Evolutionary conservation across 1,284 basidiomycete species (phyloP).

Genomic region (Microbotryum lychnidis-dioicae): DNA sequence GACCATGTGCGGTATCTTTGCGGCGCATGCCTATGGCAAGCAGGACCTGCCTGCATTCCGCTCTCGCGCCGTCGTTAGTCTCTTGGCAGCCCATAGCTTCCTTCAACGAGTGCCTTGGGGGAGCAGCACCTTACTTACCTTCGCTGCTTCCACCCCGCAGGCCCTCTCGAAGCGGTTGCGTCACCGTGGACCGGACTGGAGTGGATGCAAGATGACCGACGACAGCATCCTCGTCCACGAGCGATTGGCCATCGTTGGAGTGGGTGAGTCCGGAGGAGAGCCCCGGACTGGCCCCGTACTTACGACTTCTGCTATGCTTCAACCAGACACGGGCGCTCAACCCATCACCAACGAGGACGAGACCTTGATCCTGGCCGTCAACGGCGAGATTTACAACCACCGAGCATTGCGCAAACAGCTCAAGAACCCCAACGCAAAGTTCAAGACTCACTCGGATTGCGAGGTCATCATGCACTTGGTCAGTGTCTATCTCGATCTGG

Average conservation of each 20-base stretch:
- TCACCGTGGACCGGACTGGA: slow-evolving; percentile 94
- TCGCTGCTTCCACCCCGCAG: neutral
- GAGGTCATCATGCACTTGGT: slow-evolving; percentile 93
- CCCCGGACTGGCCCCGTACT: too few relatives aligned
- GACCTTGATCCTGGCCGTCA: slow-evolving; percentile 81
- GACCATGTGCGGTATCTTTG: slow-evolving; percentile 30
- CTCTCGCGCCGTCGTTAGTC: slow-evolving; percentile 25
- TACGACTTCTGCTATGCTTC: neutral
- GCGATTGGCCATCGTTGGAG: slow-evolving; percentile 86
- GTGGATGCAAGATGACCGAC: slow-evolving; percentile 78
- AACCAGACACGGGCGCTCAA: slow-evolving; percentile 87
- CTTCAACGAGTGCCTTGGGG: too few relatives aligned
- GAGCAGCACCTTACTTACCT: neutral
- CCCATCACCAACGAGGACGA: slow-evolving; percentile 83
- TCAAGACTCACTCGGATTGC: slow-evolving; percentile 98
- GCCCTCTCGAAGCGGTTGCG: slow-evolving; percentile 67
- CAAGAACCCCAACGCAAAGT: slow-evolving; percentile 56
- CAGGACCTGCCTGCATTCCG: slow-evolving; percentile 26
- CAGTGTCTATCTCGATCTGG: slow-evolving; percentile 34
- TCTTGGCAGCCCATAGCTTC: neutral
- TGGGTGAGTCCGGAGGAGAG: slow-evolving; percentile 56
- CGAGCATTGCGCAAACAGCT: slow-evolving; percentile 66
- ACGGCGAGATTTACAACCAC: slow-evolving; percentile 99
- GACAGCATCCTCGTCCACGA: slow-evolving; percentile 54
- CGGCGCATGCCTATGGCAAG: slow-evolving; percentile 24